Conservation (phyloP, 78 protist genomes). For the Emiliania huxleyi region DNA sequence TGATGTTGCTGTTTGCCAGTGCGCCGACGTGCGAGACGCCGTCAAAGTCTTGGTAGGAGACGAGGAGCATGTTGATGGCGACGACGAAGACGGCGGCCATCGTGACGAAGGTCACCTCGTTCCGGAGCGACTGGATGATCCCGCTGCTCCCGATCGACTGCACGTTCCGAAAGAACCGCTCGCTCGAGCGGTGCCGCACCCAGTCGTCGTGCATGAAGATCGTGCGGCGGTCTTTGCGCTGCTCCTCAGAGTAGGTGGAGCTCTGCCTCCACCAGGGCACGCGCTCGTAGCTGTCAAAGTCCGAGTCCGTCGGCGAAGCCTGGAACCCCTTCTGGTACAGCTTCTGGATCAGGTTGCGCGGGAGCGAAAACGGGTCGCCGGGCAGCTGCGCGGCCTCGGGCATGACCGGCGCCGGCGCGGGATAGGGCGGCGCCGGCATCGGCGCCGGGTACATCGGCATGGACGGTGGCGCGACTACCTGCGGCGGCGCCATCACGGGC, state of each 20-base stretch:
- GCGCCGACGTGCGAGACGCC: neutral
- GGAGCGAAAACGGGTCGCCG: too few species aligned
- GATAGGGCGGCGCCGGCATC: too few species aligned
- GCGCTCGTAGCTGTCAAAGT: too few species aligned
- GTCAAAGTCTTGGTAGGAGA: neutral
- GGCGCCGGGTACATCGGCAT: too few species aligned
- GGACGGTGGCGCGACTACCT: too few species aligned
- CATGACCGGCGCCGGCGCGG: too few species aligned
- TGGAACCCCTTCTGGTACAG: too few species aligned
- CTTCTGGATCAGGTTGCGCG: too few species aligned
- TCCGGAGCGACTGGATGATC: neutral
- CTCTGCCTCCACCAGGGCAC: neutral
- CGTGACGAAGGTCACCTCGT: neutral
- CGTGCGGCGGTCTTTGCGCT: neutral
- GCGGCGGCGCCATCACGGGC: too few species aligned
- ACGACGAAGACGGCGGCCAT: neutral
- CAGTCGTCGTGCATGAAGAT: neutral
- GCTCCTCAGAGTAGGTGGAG: neutral
- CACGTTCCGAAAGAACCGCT: neutral
- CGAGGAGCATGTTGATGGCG: neutral
- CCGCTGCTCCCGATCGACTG: neutral
- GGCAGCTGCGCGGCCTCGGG: too few species aligned
- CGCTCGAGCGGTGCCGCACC: neutral
- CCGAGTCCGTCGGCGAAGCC: too few species aligned
- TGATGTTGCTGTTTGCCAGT: neutral